Evolutionary conservation across 805 yeast genomes (phyloP), one percentile per base, ranked within the genome.

Genomic region (Myxozyma melibiosi): DNA sequence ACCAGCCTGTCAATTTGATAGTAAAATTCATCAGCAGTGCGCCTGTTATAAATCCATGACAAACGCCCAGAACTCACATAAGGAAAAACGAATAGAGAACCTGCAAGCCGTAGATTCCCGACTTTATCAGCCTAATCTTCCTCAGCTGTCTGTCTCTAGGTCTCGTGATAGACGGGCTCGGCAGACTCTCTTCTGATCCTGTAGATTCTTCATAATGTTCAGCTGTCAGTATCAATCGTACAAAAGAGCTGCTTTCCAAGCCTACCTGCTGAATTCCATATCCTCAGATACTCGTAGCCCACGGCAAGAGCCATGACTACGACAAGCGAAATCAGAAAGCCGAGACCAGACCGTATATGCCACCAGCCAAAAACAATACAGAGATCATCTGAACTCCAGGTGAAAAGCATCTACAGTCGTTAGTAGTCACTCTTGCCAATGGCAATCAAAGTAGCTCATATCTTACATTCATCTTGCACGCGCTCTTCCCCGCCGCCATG

Each of bases 281-380:
- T 37, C 51, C 81, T 78, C n/a, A 83, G 49, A 62, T 73, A 82
- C 68, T 88, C 95, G 68, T 86, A 88, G 1, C 83, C 80, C 42
- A 81, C 76, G 1, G 84, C 76, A 4, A 86, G 54, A 0, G 71
- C 58, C 0, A 75, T 75, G 24, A 88, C 75, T 0, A 78, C 77
- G 0, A 80, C 9, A 38, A 86, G 67, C 1, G 89, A 78, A 5
- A 81, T 55, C 1, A 85, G 6, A 46, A 88, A 78, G 5, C 82
- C 84, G 2, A 71, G 41, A 4, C 72, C 66, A 0, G 84, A 79
- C 46, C 74, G 75, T 52, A 88, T 80, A 64, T 86, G 92, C 96
- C 96, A 88, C 88, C 91, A 85, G 55, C 75, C 72, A 70, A 85
- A 86, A 8, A 88, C 79, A 8, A 88, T 81, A 68, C 96, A 88